A percentile compares a stretch with the other conserved stretches of the same genome.
Evolutionary conservation across 176 grass and related monocot species (phyloP).

Genomic region (Aegilops tauschii): DNA sequence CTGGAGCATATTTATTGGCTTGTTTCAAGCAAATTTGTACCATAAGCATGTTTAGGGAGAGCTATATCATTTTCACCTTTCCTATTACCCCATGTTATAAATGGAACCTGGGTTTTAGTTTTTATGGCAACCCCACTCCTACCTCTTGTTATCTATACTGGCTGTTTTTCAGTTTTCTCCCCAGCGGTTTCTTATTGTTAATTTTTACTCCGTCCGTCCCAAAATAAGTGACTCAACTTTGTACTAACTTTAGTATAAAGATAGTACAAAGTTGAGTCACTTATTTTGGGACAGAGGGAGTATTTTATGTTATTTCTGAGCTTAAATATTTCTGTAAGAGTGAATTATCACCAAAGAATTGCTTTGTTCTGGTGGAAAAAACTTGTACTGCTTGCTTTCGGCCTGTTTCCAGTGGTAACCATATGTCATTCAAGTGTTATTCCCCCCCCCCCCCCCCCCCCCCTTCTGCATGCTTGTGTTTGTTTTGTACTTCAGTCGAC

Average conservation of each 20-base stretch:
- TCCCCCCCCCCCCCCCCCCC: neutral
- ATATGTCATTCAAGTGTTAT: neutral
- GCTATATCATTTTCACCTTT: neutral
- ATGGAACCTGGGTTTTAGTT: neutral
- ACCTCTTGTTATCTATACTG: neutral
- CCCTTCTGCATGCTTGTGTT: conserved; percentile 14
- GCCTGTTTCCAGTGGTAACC: neutral
- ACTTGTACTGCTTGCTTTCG: no score
- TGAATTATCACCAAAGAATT: neutral
- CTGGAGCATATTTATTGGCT: neutral
- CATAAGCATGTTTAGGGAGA: neutral
- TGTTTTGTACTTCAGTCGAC: neutral
- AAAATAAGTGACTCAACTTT: no score
- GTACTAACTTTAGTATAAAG: no score
- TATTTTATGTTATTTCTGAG: neutral
- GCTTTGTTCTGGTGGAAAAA: neutral
- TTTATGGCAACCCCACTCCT: neutral
- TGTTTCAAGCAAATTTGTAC: neutral
- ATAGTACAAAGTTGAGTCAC: no score
- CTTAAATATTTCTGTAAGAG: neutral
- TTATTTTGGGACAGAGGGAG: no score
- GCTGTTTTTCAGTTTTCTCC: neutral
- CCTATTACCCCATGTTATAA: neutral
- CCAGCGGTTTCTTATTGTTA: neutral
- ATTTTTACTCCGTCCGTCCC: neutral